phyloP scores from a whole-genome alignment of 805 yeast genomes.

The Candida argentea region DNA sequence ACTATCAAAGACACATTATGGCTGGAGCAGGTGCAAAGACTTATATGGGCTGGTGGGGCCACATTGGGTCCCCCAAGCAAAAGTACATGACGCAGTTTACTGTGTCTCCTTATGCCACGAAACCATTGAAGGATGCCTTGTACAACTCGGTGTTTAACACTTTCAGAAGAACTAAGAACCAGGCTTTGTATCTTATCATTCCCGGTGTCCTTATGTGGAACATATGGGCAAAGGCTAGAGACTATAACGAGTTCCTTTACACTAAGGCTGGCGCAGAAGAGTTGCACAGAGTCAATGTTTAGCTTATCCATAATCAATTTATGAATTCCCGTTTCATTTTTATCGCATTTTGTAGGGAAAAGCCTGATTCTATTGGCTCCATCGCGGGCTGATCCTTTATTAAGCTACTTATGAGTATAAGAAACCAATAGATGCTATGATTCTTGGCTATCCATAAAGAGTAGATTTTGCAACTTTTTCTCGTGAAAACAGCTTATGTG shows the following conservation, averaged over 20 bases:
- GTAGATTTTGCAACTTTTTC: too few relatives aligned
- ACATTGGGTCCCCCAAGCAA: conserved; percentile 78
- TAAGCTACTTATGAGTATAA: too few relatives aligned
- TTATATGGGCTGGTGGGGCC: conserved; percentile 98
- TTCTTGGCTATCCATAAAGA: too few relatives aligned
- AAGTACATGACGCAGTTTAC: conserved; percentile 81
- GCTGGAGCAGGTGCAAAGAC: conserved; percentile 62
- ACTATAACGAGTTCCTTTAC: conserved; percentile 87
- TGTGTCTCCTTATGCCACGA: conserved; percentile 88
- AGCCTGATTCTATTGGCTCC: too few relatives aligned
- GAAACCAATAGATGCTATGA: too few relatives aligned
- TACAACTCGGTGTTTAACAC: conserved; percentile 86
- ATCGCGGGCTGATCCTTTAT: too few relatives aligned
- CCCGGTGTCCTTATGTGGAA: conserved; percentile 80
- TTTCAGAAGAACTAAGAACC: conserved; percentile 87
- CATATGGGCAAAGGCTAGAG: conserved; percentile 80
- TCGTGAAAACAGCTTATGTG: too few relatives aligned
- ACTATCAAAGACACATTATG: conserved; percentile 27
- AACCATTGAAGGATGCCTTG: conserved; percentile 79
- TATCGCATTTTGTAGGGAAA: too few relatives aligned
- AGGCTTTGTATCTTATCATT: conserved; percentile 63
- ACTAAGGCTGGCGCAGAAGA: conserved; percentile 98
- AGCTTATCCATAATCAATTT: conserved; percentile 6
- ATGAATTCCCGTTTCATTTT: conserved; percentile 1
- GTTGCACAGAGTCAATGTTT: conserved; percentile 54